These are phyloP conservation scores for Cyberlindnera samutprakarnensis DNA, from an alignment of 805 yeast genomes.

Conservation along the genomic window DNA sequence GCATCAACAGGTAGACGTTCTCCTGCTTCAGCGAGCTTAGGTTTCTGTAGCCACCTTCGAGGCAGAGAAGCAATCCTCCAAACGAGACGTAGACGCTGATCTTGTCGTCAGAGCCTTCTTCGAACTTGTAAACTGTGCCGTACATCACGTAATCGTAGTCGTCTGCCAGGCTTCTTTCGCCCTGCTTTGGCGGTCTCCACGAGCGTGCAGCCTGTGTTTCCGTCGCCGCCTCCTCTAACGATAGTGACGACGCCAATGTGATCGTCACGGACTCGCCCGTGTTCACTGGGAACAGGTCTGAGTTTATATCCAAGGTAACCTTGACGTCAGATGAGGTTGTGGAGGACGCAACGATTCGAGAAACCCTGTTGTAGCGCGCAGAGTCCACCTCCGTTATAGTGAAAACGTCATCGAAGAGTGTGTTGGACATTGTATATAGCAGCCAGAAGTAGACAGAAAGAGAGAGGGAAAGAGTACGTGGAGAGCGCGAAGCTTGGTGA, in stretches of 20 bases:
- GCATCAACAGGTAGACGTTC: slow-evolving; percentile 81
- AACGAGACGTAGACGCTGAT: slow-evolving; percentile 86
- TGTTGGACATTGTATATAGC: slow-evolving; percentile 50
- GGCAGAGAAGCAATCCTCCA: slow-evolving; percentile 89
- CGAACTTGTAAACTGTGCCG: slow-evolving; percentile 95
- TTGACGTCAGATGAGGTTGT: slow-evolving; percentile 56
- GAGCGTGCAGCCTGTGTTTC: slow-evolving; percentile 34
- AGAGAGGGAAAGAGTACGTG: too few species aligned
- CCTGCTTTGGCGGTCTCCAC: slow-evolving; percentile 61
- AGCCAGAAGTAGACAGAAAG: too few species aligned
- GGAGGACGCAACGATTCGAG: slow-evolving; percentile 83
- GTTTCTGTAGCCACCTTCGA: slow-evolving; percentile 92
- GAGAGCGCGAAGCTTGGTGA: too few species aligned
- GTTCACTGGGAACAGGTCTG: slow-evolving; percentile 83
- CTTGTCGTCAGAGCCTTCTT: slow-evolving; percentile 62
- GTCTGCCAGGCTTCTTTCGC: slow-evolving; percentile 83
- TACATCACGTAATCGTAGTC: slow-evolving; percentile 98
- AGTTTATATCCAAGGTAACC: slow-evolving; percentile 29
- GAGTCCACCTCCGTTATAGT: slow-evolving; percentile 75
- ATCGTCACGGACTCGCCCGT: slow-evolving; percentile 74
- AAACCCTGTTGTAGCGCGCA: slow-evolving; percentile 87
- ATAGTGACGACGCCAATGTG: slow-evolving; percentile 73
- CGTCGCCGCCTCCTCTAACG: slow-evolving; percentile 40
- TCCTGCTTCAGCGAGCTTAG: slow-evolving; percentile 89
- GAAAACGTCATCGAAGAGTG: slow-evolving; percentile 91